Evolutionary conservation across 2,329 filamentous ascomycete genomes (phyloP).

Genomic region (Botrytis medusae): DNA sequence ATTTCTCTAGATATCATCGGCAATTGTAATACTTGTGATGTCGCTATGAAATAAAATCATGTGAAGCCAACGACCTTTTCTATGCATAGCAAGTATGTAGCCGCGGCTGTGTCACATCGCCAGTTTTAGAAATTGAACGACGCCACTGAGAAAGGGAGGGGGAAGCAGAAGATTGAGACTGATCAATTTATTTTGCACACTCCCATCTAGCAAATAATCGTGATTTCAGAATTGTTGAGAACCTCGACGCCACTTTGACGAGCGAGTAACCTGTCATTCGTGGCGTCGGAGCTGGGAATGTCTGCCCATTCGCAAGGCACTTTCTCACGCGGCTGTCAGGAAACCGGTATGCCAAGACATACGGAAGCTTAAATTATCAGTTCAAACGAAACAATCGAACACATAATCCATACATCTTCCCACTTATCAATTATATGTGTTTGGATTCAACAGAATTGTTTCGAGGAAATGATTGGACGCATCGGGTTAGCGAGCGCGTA

Average conservation of each 20-base stretch:
- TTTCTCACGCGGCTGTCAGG: neutral
- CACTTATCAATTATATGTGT: neutral
- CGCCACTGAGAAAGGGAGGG: neutral
- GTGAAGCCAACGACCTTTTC: neutral
- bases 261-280: neutral
- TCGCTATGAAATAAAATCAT: neutral
- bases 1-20: neutral
- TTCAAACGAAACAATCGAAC: neutral
- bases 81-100: neutral
- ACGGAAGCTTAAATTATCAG: neutral
- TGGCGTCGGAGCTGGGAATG: neutral
- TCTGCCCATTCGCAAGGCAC: neutral
- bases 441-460: neutral
- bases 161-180: neutral
- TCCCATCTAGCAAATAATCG: neutral
- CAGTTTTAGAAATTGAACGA: neutral
- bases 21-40: neutral
- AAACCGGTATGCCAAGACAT: neutral
- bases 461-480: neutral
- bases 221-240: neutral
- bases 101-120: neutral
- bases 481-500: neutral
- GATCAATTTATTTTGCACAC: neutral
- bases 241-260: neutral
- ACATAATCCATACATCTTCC: neutral